Base-by-base conservation (phyloP, 352 stramenopile species). In the Peronosclerospora sorghi region DNA sequence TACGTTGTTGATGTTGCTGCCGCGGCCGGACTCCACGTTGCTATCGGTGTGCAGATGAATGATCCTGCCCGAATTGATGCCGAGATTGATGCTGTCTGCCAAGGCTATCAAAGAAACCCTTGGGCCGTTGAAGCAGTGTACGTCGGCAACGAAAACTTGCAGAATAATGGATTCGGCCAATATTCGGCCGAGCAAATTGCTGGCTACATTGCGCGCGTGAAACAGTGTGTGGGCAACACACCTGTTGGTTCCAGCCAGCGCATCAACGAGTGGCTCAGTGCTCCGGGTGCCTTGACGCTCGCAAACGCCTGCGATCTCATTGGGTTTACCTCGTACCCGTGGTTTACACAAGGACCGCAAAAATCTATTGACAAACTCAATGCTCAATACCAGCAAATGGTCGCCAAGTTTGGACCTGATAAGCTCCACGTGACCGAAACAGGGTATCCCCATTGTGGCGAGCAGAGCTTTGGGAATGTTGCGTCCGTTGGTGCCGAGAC, bases 121-220 rank as follows among this genome's bases (percentile, higher is more conserved):
- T 45, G 54, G 28, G 56, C 35, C 7, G 56, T 87, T 20, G 51
- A 79, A 20, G 68, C 72, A 13, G 73, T 87, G 41, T 84, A 79
- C 55, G 70, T 79, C n/a, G 75, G 75, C 36, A 87, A 83, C 53
- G 75, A 87, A 21, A 63, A 87, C 58, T 53, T 87, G 2, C 36
- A 48, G 26, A 75, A 77, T 49, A 63, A 54, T 9, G 52, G 40
- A 17, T 75, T 64, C 18, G 71, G 68, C 13, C 50, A 48, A 10
- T 66, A 37, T 48, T 53, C 59, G 14, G 65, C 56, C 21, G 47
- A 54, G 13, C 20, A 67, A 29, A 62, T 84, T 20, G 32, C 62
- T 18, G 56, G 48, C 9, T 73, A 59, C 44, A 74, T 85, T 41
- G 40, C 61, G 18, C 56, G 66, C 17, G 59, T 87, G 9, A 62